phyloP scores from a whole-genome alignment of 2,329 filamentous ascomycete species.

The Coleophoma eucalyptorum region DNA sequence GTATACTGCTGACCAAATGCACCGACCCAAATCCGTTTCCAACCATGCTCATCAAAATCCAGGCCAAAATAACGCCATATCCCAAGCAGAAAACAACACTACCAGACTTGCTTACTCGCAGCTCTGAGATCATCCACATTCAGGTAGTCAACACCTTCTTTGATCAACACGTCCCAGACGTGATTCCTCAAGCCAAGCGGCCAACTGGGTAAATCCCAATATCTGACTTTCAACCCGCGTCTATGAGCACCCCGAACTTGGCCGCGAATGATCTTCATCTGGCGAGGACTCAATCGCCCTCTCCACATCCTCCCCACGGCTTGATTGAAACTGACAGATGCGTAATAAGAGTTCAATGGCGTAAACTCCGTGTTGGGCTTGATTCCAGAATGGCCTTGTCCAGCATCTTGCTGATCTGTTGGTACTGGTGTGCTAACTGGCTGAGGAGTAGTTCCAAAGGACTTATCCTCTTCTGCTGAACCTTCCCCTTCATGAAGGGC shows the following conservation, averaged over 20 bases:
- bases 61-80: no score
- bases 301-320: slow-evolving; percentile 47
- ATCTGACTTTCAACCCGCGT: slow-evolving; percentile 51
- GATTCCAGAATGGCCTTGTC: slow-evolving; percentile 40
- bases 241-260: slow-evolving; percentile 45
- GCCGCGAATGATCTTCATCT: slow-evolving; percentile 37
- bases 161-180: slow-evolving; percentile 50
- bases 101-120: slow-evolving; percentile 20
- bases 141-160: slow-evolving; percentile 56
- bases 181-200: slow-evolving; percentile 48
- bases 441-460: background rate
- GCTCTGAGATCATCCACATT: slow-evolving; percentile 58
- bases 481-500: slow-evolving; percentile 13
- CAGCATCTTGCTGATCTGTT: slow-evolving; percentile 13
- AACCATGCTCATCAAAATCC: no score
- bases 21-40: no score
- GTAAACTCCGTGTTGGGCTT: slow-evolving; percentile 36
- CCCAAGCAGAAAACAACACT: background rate
- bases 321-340: slow-evolving; percentile 52
- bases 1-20: no score
- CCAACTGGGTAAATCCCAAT: slow-evolving; percentile 59
- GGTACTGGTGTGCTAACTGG: background rate
- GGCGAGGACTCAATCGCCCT: slow-evolving; percentile 39
- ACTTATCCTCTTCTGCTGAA: slow-evolving; percentile 10
- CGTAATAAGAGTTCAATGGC: slow-evolving; percentile 60